phyloP scores from a whole-genome alignment of 805 yeast genomes.

The Ogataea nakhonphanomensis region DNA sequence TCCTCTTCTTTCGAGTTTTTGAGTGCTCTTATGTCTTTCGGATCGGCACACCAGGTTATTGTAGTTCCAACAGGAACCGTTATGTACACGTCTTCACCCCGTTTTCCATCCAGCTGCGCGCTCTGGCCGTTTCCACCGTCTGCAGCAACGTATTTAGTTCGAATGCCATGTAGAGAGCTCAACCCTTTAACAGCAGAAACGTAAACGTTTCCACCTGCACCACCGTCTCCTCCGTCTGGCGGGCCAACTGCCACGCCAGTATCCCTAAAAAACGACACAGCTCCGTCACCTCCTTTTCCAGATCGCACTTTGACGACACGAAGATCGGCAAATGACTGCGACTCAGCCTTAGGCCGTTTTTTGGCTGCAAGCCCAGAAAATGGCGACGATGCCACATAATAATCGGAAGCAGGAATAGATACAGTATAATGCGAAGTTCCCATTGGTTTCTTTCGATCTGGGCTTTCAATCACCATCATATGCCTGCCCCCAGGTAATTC shows the following conservation, averaged over 20 bases:
- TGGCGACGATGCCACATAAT: conserved; percentile 36
- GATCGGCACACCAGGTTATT: conserved; percentile 81
- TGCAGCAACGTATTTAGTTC: conserved; percentile 65
- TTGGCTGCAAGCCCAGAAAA: conserved; percentile 35
- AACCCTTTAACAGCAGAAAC: conserved; percentile 75
- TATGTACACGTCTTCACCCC: conserved; percentile 74
- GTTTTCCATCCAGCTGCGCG: conserved; percentile 80
- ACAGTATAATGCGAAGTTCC: conserved; percentile 26
- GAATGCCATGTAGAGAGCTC: conserved; percentile 66
- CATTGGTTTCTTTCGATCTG: conserved; percentile 5
- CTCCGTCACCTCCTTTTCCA: conserved; percentile 89
- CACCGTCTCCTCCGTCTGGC: conserved; percentile 99
- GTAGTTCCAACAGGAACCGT: conserved; percentile 92
- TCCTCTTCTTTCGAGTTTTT: conserved; percentile 17
- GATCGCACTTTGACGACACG: conserved; percentile 62
- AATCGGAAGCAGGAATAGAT: conserved; percentile 31
- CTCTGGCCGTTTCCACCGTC: conserved; percentile 71
- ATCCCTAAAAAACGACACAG: conserved; percentile 81
- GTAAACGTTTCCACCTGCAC: conserved; percentile 84
- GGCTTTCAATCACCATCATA: conserved; percentile 16
- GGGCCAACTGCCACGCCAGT: conserved; percentile 86
- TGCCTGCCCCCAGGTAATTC: conserved; percentile 13
- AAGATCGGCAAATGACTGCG: conserved; percentile 56
- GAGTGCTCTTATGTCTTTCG: conserved; percentile 38
- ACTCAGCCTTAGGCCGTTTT: conserved; percentile 43